Conservation (phyloP, 495 filamentous ascomycete genomes). For the Podospora conica region DNA sequence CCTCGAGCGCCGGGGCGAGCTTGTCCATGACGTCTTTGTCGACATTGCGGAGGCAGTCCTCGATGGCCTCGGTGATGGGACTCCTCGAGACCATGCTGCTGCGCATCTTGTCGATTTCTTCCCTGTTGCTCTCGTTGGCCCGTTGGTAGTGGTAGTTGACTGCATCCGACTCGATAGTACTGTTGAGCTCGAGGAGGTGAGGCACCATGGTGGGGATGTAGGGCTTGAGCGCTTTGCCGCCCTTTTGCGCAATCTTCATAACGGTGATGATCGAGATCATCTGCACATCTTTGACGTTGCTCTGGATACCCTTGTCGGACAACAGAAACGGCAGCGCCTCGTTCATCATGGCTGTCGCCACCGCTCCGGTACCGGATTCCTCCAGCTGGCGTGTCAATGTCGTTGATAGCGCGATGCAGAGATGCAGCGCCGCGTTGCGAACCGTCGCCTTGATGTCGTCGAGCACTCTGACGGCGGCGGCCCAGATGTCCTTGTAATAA, state of each 20-base stretch:
- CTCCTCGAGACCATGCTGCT: constrained; percentile 71
- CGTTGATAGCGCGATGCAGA: constrained; percentile 76
- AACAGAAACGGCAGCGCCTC: constrained; percentile 85
- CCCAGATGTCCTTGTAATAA: constrained; percentile 81
- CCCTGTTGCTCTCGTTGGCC: constrained; percentile 75
- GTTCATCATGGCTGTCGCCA: constrained; percentile 70
- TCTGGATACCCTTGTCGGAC: constrained; percentile 83
- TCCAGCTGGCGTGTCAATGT: constrained; percentile 82
- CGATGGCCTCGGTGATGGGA: constrained; percentile 92
- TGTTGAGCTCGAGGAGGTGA: constrained; percentile 71
- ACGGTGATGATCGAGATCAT: constrained; percentile 66
- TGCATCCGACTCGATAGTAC: constrained; percentile 75
- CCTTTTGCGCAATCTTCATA: constrained; percentile 81
- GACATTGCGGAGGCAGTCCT: constrained; percentile 78
- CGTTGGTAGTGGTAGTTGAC: constrained; percentile 92
- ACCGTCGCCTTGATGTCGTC: constrained; percentile 96
- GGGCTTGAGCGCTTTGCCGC: constrained; percentile 62
- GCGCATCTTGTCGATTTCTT: constrained; percentile 79
- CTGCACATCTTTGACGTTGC: constrained; percentile 77
- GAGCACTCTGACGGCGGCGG: constrained; percentile 71
- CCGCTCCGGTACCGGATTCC: constrained; percentile 62
- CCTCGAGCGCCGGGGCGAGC: constrained; percentile 64
- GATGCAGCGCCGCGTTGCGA: constrained; percentile 66
- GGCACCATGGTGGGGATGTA: constrained; percentile 79
- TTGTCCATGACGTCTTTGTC: constrained; percentile 69